A percentile compares a stretch with the other conserved stretches of the same genome.
Conservation (phyloP, 2,329 filamentous ascomycete genomes). For the Hyphodiscus sp. region DNA sequence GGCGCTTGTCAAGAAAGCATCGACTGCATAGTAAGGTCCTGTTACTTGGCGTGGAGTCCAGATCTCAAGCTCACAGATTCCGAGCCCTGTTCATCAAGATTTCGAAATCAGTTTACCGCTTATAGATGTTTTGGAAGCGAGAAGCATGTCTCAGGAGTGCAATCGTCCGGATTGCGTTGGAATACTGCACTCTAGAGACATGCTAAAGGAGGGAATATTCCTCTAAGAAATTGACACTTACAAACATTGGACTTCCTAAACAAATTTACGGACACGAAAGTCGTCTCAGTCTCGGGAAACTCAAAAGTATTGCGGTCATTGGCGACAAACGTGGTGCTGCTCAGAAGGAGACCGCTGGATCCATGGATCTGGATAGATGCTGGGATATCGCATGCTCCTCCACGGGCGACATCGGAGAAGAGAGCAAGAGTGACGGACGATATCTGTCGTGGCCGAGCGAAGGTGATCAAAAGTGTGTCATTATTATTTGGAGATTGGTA, state of each 20-base stretch:
- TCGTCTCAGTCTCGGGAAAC: conserved; percentile 3
- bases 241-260: conserved; percentile 4
- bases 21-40: conserved; percentile 10
- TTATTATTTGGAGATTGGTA: conserved; percentile 30
- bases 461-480: conserved; percentile 29
- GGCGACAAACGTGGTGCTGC: not conserved
- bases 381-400: conserved; percentile 24
- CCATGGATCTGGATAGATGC: conserved; percentile 10
- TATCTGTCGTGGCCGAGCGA: conserved; percentile 30
- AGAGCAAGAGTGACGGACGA: conserved; percentile 31
- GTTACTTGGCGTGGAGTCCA: conserved; percentile 2
- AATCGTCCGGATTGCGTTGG: too few species aligned
- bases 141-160: too few species aligned
- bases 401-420: conserved; percentile 29
- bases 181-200: too few species aligned
- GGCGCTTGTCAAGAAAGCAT: conserved; percentile 7
- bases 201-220: too few species aligned
- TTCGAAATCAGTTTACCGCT: too few species aligned
- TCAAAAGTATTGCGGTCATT: conserved; percentile 11
- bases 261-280: conserved; percentile 9
- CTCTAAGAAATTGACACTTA: too few species aligned
- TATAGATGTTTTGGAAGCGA: too few species aligned
- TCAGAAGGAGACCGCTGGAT: conserved; percentile 3
- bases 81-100: too few species aligned
- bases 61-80: conserved; percentile 13